Base-by-base conservation (phyloP, 1,284 basidiomycete genomes). In the Ceratobasidium papillatum region DNA sequence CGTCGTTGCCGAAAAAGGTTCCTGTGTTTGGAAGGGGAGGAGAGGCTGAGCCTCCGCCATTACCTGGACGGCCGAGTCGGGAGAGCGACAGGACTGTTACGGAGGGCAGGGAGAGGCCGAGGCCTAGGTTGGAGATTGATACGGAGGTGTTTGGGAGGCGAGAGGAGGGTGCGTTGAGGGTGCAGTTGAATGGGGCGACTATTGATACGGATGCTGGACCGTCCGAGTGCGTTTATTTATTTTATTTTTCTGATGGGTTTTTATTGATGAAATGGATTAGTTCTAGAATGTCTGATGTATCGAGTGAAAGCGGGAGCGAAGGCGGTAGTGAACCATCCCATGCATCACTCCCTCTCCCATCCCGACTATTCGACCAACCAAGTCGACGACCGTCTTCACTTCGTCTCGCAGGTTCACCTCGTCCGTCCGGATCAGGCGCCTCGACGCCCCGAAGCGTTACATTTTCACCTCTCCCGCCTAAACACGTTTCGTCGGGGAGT, bases 1-100 rank as follows among this genome's bases (percentile, higher is more conserved):
- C 68, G 38, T 61, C 51, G 54, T 51, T 72, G 68, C 68, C 68
- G 12, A 72, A n/a, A n/a, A n/a, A 61, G 68, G 61, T 72, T 19
- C n/a, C 56, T 25, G 56, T 51, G 25, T 72, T 72, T 61, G 56
- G 68, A 25, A 72, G 49, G 43, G 19, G 36, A 47, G 52, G 34
- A 38, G 43, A 47, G n/a, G 38, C 54, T n/a, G 68, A 72, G 45
- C 54, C 54, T 34, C 68, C 68, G 19, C 38, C 49, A 32, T 5
- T 17, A 14, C 27, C 5, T 5, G 54, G 22, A n/a, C n/a, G n/a
- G n/a, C n/a, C n/a, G 14, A 59, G 32, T 30, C 22, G 7, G 17
- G 51, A 27, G 22, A 25, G 59, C 17, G 41, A 27, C 17, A 43
- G 12, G 32, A n/a, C 58, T n/a, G 36, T 34, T 19, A 30, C 32